Evolutionary conservation across 2,329 filamentous ascomycete genomes (phyloP), one percentile per base, ranked within the genome.

Genomic region (Cercospora sojina): DNA sequence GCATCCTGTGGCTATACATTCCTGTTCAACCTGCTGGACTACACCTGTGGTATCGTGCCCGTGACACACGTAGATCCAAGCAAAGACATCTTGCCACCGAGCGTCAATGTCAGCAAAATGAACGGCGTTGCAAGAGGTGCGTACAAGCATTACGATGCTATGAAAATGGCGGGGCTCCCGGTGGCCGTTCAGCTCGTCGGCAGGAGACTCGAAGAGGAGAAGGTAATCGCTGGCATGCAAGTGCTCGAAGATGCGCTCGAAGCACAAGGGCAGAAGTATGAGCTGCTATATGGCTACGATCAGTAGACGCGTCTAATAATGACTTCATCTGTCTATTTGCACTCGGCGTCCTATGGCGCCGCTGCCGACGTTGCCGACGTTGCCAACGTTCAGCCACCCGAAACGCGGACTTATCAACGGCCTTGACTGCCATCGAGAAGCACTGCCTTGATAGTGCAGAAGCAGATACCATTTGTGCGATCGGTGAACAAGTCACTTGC

Each of bases 1-100:
- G 91, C 90, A 69, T 92, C 89, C 71, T 97, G 93, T 74, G 93
- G 92, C 1, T 97, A 98, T 76, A 97, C 93, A 0, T 97, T 97
- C 77, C 80, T 97, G 64, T 98, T 95, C 82, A 97, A 97, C 74
- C 71, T 97, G 74, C 86, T 97, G 58, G 94, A 97, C 76, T 97
- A 97, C 79, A 87, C 91, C 1, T 86, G 87, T 12, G 93, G 93
- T 41, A 87, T 97, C 38, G 75, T 98, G 23, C 93, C 94, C 0
- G 88, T 97, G 1, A 94, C 91, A 0, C 91, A 93, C 67, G 93
- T 97, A 0, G 90, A 97, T 74, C 84, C 85, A 71, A 74, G 78
- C 1, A 82, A 87, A 49, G 91, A 95, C 74, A 84, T 87, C 69
- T 83, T 93, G 0, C 87, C 92, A 0, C 72, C 80, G 0, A 80